These are phyloP conservation scores for Sporisorium iseilematis-ciliati DNA, from an alignment of 1,284 basidiomycete species.

Conservation along the genomic window DNA sequence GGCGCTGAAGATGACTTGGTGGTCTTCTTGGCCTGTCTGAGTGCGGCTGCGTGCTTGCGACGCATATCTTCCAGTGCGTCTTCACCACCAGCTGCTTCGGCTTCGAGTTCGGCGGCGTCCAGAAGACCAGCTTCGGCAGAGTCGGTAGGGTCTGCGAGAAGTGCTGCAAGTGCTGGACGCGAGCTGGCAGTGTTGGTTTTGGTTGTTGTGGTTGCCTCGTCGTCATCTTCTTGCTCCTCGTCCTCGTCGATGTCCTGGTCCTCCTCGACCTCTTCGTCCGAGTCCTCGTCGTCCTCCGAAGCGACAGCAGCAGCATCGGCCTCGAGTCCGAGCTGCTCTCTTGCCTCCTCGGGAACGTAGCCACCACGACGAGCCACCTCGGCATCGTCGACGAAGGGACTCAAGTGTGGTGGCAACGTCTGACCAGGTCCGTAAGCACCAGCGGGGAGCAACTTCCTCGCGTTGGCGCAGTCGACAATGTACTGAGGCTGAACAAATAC, in stretches of 20 bases:
- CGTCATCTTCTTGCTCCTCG: constrained; percentile 64
- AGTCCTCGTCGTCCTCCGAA: constrained; percentile 62
- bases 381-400: constrained; percentile 88
- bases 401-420: constrained; percentile 91
- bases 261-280: constrained; percentile 49
- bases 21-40: constrained; percentile 59
- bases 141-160: constrained; percentile 75
- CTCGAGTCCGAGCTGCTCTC: constrained; percentile 72
- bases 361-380: constrained; percentile 72
- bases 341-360: constrained; percentile 71
- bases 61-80: constrained; percentile 83
- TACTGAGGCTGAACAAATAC: constrained; percentile 97
- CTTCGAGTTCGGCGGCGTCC: constrained; percentile 90
- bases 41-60: constrained; percentile 53
- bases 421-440: constrained; percentile 88
- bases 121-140: constrained; percentile 78
- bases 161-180: constrained; percentile 69
- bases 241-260: constrained; percentile 71
- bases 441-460: constrained; percentile 84
- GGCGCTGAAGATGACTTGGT: constrained; percentile 63
- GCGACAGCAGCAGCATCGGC: constrained; percentile 76
- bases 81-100: constrained; percentile 88
- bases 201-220: constrained; percentile 5
- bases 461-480: constrained; percentile 96
- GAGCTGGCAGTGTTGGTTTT: constrained; percentile 24